A percentile compares a stretch with the other conserved stretches of the same genome.
Evolutionary conservation across 164 flowering plant genomes (phyloP).

Genomic region (Chloranthus sessilifolius): DNA sequence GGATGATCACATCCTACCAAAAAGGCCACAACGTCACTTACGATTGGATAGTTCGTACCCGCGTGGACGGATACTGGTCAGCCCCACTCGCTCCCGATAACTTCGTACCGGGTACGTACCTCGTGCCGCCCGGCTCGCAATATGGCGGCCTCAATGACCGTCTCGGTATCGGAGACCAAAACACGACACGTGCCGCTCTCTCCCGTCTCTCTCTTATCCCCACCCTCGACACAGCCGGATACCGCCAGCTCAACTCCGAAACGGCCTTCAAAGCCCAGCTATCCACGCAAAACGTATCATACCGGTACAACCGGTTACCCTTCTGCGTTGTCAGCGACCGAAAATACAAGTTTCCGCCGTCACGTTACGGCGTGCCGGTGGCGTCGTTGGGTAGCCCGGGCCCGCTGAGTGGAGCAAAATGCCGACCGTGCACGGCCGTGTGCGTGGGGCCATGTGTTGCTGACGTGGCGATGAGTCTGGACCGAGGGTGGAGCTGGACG

Average conservation of each 20-base stretch:
- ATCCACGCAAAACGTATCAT: conserved; percentile 32
- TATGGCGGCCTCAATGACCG: conserved; percentile 92
- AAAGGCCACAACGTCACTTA: conserved; percentile 52
- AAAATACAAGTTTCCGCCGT: conserved; percentile 61
- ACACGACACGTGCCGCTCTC: conserved; percentile 64
- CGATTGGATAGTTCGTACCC: conserved; percentile 90
- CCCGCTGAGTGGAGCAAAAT: conserved; percentile 85
- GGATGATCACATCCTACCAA: conserved; percentile 53
- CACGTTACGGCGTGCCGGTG: conserved; percentile 71
- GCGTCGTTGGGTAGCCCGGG: conserved; percentile 73
- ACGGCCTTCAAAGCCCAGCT: conserved; percentile 81
- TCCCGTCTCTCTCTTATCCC: conserved; percentile 89
- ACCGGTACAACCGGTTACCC: conserved; percentile 47
- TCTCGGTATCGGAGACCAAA: conserved; percentile 71
- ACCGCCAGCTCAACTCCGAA: conserved; percentile 75
- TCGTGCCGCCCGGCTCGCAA: conserved; percentile 75
- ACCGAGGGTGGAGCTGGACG: conserved; percentile 81
- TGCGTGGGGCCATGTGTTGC: conserved; percentile 62
- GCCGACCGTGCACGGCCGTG: conserved; percentile 75
- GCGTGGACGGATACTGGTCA: conserved; percentile 91
- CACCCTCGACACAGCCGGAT: conserved; percentile 50
- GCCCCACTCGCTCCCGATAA: conserved; percentile 47
- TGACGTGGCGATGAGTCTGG: conserved; percentile 38
- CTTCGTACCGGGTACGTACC: conserved; percentile 52
- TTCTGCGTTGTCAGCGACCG: conserved; percentile 82